These are phyloP conservation scores for Terfezia boudieri DNA, from an alignment of 495 filamentous ascomycete species.

Conservation along the genomic window DNA sequence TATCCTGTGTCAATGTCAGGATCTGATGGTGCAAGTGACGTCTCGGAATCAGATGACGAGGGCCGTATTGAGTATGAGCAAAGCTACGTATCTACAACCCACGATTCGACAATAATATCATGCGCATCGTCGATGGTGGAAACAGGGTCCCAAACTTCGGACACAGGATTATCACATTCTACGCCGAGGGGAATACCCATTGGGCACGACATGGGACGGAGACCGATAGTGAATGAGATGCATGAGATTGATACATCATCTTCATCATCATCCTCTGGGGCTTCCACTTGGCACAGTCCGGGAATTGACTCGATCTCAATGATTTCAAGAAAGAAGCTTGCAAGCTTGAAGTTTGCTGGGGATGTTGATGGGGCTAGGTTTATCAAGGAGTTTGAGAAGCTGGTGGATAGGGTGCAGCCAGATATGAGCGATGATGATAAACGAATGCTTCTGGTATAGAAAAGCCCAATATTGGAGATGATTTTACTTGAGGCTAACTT, in stretches of 20 bases:
- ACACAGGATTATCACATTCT: neutral
- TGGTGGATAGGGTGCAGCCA: conserved; percentile 2
- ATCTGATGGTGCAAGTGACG: neutral
- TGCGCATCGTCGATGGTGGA: neutral
- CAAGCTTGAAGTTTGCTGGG: neutral
- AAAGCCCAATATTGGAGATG: neutral
- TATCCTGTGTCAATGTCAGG: neutral
- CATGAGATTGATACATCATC: too few relatives aligned
- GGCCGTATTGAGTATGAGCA: neutral
- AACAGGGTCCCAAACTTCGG: neutral
- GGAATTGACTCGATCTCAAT: neutral
- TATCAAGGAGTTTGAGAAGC: conserved; percentile 2
- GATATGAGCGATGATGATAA: conserved; percentile 1
- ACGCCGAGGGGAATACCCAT: neutral
- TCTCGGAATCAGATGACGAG: neutral
- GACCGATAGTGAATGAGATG: too few relatives aligned
- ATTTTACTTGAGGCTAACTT: neutral
- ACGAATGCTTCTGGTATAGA: conserved; percentile 1
- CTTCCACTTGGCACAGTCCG: neutral
- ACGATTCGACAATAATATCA: neutral
- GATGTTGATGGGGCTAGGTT: conserved; percentile 1
- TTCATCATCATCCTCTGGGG: too few relatives aligned
- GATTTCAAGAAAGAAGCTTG: conserved; percentile 1
- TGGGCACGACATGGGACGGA: too few relatives aligned
- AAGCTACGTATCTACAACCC: neutral